Base-by-base conservation (phyloP, 2,329 filamentous ascomycete genomes). In the Nothophaeocryptopus gaeumannii region DNA sequence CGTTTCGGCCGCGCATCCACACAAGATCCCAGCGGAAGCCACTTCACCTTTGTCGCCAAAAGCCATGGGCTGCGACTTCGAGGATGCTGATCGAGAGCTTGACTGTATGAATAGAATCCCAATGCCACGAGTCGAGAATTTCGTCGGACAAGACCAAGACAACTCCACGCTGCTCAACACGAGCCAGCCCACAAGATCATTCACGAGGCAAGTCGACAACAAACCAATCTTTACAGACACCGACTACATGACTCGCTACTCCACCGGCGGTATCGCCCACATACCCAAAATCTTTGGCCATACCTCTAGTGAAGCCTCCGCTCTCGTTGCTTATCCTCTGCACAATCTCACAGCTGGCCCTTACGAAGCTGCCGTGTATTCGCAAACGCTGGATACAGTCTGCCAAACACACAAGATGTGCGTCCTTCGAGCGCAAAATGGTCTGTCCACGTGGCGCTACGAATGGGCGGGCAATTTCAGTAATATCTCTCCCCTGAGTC, bases 1-100 rank as follows among this genome's bases (percentile, higher is more conserved):
- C 8, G 39, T n/a, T 10, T 41, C 10, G n/a, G 20, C n/a, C 20
- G 39, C 5, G 13, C 16, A 12, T 31, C 39, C 5, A 30, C 13
- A 12, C 12, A 13, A 0, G 74, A 80, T 36, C 75, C 78, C 5
- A 80, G 20, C 14, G 65, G 65, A 1, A 65, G 60, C 11, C 55
- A 61, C 5, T 55, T 62, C 1, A 62, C 52, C 7, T 30, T 46
- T 9, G 65, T 68, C 34, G 34, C 53, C 9, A 39, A 39, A 37
- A 7, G 45, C 57, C 7, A 26, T 73, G 10, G 69, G 66, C 1
- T 73, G 72, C 43, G 53, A 55, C 40, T 56, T 53, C 2, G 47
- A 55, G 13, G 53, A 59, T 11, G 45, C 56, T 2, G 43, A 59
- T 2, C 58, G 52, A 0, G 65, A 72, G 48, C 53, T 74, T 3